Evolutionary conservation across 768 basidiomycete species (phyloP).

Genomic region (Lenzites betulinus): DNA sequence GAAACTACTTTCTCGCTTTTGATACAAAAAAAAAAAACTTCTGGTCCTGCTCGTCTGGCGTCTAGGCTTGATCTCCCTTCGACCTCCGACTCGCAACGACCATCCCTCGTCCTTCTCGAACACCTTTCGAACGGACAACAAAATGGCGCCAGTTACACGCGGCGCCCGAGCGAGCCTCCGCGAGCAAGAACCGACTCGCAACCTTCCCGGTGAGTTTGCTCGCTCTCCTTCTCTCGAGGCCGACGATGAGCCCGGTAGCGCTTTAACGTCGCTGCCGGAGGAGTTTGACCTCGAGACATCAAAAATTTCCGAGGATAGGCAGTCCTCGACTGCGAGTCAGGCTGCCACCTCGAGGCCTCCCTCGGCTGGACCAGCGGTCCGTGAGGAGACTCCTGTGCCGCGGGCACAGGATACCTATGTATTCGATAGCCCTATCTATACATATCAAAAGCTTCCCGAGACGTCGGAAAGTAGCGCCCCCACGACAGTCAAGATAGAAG

Average conservation of each 20-base stretch:
- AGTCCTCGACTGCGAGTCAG: too few species aligned
- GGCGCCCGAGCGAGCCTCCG: background rate
- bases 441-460: too few species aligned
- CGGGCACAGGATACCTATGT: background rate
- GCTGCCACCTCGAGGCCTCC: background rate
- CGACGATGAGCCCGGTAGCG: background rate
- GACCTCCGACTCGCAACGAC: background rate
- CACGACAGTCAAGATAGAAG: background rate
- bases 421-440: too few species aligned
- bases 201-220: background rate
- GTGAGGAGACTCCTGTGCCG: background rate
- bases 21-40: too few species aligned
- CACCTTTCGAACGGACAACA: background rate
- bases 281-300: background rate
- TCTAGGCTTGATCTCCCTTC: slow-evolving; percentile 3
- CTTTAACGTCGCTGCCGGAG: background rate
- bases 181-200: background rate
- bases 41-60: background rate
- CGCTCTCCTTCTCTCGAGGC: background rate
- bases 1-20: background rate
- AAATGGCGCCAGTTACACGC: background rate
- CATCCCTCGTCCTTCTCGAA: background rate
- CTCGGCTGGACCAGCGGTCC: background rate
- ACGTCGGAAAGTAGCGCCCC: background rate
- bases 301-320: background rate